Conservation (phyloP, 2,329 filamentous ascomycete genomes). For the Fusarium clavum region DNA sequence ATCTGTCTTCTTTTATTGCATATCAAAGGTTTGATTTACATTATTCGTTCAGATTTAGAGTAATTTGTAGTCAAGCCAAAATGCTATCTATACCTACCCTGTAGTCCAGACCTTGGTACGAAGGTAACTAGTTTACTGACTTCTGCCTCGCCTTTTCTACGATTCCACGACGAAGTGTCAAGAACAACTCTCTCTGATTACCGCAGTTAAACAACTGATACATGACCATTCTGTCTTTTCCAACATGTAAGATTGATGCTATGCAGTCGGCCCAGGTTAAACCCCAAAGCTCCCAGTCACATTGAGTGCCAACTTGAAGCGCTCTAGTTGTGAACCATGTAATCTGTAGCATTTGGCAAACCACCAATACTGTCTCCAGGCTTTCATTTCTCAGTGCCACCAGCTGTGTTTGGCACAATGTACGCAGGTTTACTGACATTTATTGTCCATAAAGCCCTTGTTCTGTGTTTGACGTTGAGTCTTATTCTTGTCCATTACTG, state of each 20-base stretch:
- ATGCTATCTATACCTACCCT: neutral
- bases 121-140: neutral
- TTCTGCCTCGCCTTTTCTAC: neutral
- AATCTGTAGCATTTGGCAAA: too few species aligned
- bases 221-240: too few species aligned
- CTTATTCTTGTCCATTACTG: neutral
- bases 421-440: neutral
- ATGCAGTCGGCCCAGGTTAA: too few species aligned
- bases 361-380: too few species aligned
- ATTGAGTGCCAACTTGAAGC: too few species aligned
- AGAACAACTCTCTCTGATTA: too few species aligned
- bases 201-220: too few species aligned
- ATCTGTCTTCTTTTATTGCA: neutral
- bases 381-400: too few species aligned
- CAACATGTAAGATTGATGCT: too few species aligned
- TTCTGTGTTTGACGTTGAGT: neutral
- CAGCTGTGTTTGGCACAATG: neutral
- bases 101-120: too few species aligned
- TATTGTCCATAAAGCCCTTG: neutral
- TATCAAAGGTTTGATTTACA: neutral
- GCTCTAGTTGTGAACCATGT: too few species aligned
- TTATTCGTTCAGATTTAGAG: neutral
- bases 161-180: neutral
- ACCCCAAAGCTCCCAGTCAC: too few species aligned
- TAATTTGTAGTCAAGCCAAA: neutral